phyloP scores from a whole-genome alignment of 352 stramenopile species.

The Plasmopara halstedii region DNA sequence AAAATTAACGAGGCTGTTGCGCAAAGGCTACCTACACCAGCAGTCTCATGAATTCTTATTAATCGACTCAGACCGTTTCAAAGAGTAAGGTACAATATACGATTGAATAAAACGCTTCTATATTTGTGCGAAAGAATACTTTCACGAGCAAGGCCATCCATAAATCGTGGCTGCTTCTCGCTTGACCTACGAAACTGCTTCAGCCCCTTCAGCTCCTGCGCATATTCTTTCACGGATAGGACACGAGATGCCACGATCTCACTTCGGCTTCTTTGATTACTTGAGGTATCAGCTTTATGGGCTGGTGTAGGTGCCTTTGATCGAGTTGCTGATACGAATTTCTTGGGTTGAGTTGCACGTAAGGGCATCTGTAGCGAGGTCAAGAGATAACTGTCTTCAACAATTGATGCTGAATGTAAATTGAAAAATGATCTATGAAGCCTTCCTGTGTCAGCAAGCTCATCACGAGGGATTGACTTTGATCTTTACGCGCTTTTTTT shows the following conservation, averaged over 20 bases:
- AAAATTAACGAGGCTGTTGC: too few relatives aligned
- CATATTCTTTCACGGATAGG: slow-evolving; percentile 6
- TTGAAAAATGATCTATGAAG: neutral
- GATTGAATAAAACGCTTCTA: too few relatives aligned
- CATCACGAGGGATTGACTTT: neutral
- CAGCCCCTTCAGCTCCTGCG: slow-evolving; percentile 7
- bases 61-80: too few relatives aligned
- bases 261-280: slow-evolving; percentile 1
- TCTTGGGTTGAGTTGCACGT: neutral
- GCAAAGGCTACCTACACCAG: too few relatives aligned
- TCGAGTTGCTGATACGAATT: neutral
- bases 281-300: neutral
- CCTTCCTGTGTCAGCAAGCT: neutral
- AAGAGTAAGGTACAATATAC: too few relatives aligned
- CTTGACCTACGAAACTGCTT: slow-evolving; percentile 2
- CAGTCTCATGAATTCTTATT: too few relatives aligned
- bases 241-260: slow-evolving; percentile 8
- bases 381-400: neutral
- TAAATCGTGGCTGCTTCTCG: too few relatives aligned
- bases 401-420: slow-evolving; percentile 1
- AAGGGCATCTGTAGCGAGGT: slow-evolving; percentile 8
- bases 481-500: neutral
- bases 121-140: too few relatives aligned
- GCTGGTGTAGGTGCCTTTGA: neutral
- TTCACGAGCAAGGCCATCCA: too few relatives aligned